These are phyloP conservation scores for Acephala macrosclerotiorum DNA, from an alignment of 2,329 filamentous ascomycete genomes.

Conservation along the genomic window DNA sequence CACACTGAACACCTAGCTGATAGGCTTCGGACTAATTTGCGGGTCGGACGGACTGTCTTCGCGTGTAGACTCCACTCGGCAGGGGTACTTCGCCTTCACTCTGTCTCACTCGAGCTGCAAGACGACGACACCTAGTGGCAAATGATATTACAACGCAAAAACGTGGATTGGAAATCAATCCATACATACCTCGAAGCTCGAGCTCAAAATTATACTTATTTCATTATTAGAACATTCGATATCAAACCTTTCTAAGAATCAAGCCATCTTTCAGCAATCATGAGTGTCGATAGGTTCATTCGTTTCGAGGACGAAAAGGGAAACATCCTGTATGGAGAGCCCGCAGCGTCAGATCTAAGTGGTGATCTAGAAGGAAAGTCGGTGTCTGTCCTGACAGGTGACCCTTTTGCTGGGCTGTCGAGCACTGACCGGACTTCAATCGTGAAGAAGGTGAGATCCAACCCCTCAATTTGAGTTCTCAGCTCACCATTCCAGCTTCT, in stretches of 20 bases:
- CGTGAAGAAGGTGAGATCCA: constrained; percentile 22
- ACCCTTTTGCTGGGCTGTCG: constrained; percentile 20
- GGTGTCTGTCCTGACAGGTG: constrained; percentile 23
- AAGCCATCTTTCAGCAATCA: neutral
- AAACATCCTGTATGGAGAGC: constrained; percentile 46
- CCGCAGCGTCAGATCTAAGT: constrained; percentile 13
- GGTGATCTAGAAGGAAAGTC: constrained; percentile 20
- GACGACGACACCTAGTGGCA: neutral
- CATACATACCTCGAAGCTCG: no score
- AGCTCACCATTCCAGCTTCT: constrained; percentile 26
- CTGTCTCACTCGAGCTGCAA: constrained; percentile 1
- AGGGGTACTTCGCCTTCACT: neutral
- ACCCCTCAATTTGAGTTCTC: neutral
- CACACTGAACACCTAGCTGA: neutral
- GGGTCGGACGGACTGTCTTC: constrained; percentile 6
- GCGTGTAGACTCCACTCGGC: neutral
- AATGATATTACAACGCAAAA: neutral
- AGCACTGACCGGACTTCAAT: constrained; percentile 16
- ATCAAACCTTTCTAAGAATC: neutral
- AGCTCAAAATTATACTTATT: no score
- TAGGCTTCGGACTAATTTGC: neutral
- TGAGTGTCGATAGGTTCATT: constrained; percentile 40
- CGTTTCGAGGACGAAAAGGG: constrained; percentile 47
- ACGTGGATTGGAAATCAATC: neutral
- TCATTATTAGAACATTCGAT: no score